Percentiles rank a stretch among this genome's conserved stretches.
Evolutionary conservation across 257 asterid species (phyloP).

Genomic region (Catharanthus roseus): DNA sequence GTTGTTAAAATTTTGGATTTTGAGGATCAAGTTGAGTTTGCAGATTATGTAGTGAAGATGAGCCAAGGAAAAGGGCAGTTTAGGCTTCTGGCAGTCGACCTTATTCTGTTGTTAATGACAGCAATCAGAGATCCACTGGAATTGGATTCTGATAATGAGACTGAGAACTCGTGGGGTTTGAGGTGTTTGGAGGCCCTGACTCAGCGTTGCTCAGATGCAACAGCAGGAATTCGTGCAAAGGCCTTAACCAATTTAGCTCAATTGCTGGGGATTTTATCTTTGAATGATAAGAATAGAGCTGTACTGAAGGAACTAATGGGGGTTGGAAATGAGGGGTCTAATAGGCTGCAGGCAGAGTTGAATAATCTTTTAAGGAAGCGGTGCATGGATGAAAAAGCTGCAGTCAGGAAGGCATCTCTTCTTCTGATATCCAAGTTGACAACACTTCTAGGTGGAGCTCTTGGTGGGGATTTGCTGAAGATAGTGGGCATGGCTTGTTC

Average conservation of each 20-base stretch:
- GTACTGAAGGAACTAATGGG: conserved; percentile 61
- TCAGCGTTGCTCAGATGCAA: conserved; percentile 76
- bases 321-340: conserved; percentile 31
- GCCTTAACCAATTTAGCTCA: conserved; percentile 81
- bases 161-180: conserved; percentile 49
- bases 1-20: conserved; percentile 58
- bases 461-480: conserved; percentile 65
- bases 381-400: conserved; percentile 89
- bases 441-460: conserved; percentile 52
- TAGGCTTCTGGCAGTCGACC: conserved; percentile 82
- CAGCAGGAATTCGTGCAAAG: conserved; percentile 70
- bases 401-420: conserved; percentile 93
- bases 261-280: conserved; percentile 45
- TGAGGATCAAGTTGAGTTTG: conserved; percentile 57
- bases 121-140: conserved; percentile 47
- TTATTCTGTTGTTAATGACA: conserved; percentile 46
- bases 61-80: conserved; percentile 75
- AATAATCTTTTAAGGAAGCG: conserved; percentile 51
- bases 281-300: conserved; percentile 35
- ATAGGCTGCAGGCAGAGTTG: conserved; percentile 26
- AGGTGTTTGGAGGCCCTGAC: conserved; percentile 60
- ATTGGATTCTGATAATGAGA: conserved; percentile 34
- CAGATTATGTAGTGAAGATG: conserved; percentile 64
- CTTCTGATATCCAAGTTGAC: conserved; percentile 65
- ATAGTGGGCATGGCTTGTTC: conserved; percentile 88